Conservation (phyloP, 768 basidiomycete species). For the Pleurotus platypus region DNA sequence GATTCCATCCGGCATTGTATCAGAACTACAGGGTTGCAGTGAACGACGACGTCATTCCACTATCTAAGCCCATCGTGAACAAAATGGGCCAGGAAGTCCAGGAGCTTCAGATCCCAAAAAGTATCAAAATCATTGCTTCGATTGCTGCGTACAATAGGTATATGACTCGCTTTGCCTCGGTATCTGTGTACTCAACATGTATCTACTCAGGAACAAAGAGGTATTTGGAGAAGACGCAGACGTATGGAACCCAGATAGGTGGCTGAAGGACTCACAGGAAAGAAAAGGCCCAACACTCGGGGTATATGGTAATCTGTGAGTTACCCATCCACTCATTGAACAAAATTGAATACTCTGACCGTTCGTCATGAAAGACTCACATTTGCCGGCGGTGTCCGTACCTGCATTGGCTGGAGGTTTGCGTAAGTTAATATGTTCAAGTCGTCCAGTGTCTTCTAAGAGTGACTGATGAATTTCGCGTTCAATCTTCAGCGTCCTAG, state of each 20-base stretch:
- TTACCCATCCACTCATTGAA: neutral
- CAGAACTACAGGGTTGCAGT: constrained; percentile 34
- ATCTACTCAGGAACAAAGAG: constrained; percentile 28
- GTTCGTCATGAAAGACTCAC: constrained; percentile 19
- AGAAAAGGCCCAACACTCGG: constrained; percentile 41
- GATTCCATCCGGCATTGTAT: constrained; percentile 37
- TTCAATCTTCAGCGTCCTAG: constrained; percentile 28
- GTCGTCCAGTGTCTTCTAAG: too few species aligned
- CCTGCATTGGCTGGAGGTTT: constrained; percentile 37
- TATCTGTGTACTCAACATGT: too few species aligned
- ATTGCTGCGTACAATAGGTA: constrained; percentile 55
- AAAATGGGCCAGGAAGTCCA: constrained; percentile 38
- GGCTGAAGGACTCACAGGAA: constrained; percentile 34
- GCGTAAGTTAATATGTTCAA: constrained; percentile 13
- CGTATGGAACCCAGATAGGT: constrained; percentile 45
- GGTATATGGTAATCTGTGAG: constrained; percentile 46
- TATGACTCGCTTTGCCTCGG: neutral
- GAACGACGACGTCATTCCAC: constrained; percentile 55
- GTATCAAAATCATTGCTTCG: constrained; percentile 44
- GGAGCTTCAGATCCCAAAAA: constrained; percentile 49
- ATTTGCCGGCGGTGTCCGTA: constrained; percentile 28
- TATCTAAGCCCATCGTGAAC: constrained; percentile 47
- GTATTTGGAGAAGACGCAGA: constrained; percentile 47
- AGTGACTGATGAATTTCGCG: neutral
- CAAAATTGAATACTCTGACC: neutral